phyloP scores from a whole-genome alignment of 1,284 basidiomycete genomes.

The Porogramme epimiltina region DNA sequence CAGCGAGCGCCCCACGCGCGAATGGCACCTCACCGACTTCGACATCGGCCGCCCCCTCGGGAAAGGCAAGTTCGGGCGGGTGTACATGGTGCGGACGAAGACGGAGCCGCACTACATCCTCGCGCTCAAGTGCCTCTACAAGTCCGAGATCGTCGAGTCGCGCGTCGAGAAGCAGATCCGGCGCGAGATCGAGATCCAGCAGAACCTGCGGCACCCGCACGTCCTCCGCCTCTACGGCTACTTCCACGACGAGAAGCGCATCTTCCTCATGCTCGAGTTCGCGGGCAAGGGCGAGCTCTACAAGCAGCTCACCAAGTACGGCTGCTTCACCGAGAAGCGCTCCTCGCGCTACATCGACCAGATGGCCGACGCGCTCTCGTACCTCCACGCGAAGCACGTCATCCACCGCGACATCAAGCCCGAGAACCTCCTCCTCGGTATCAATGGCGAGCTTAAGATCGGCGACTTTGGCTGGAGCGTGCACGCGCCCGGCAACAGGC shows the following conservation, averaged over 20 bases:
- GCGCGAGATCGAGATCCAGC: constrained; percentile 98
- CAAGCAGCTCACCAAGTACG: constrained; percentile 88
- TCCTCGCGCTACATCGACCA: constrained; percentile 93
- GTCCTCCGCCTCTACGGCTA: constrained; percentile 94
- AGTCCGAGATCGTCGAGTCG: constrained; percentile 89
- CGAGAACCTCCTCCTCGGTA: constrained; percentile 93
- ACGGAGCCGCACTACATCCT: constrained; percentile 88
- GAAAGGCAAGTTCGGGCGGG: constrained; percentile 98
- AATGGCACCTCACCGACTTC: constrained; percentile 86
- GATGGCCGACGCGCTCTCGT: constrained; percentile 95
- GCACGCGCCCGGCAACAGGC: constrained; percentile 90
- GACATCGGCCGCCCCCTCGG: constrained; percentile 96
- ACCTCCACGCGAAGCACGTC: constrained; percentile 95
- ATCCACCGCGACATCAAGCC: constrained; percentile 99
- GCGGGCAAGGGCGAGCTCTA: constrained; percentile 96
- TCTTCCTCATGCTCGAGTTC: constrained; percentile 97
- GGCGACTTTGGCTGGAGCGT: constrained; percentile 99
- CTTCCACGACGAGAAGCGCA: constrained; percentile 98
- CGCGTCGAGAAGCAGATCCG: constrained; percentile 93
- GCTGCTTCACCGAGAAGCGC: constrained; percentile 86
- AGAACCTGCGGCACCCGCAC: constrained; percentile 95
- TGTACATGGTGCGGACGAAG: constrained; percentile 98
- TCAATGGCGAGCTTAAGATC: constrained; percentile 98
- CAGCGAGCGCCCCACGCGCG: constrained; percentile 71
- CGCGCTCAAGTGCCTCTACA: constrained; percentile 97